Evolutionary conservation across 2,329 filamentous ascomycete genomes (phyloP).

Genomic region (Acrodontium crateriforme): DNA sequence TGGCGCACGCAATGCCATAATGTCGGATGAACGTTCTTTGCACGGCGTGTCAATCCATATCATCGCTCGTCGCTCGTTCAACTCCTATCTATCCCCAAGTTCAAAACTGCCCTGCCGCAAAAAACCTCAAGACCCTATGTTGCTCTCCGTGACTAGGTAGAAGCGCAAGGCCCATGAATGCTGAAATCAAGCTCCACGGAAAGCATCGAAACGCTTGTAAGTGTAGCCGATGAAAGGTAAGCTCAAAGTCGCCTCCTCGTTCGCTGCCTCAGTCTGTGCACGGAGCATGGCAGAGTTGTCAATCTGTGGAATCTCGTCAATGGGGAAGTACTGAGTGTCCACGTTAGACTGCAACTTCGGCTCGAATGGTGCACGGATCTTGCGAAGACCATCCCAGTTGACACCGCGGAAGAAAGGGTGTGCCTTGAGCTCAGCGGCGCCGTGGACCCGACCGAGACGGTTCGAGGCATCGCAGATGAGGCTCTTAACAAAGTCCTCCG

Average conservation of each 20-base stretch:
- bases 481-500: slow-evolving; percentile 83
- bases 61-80: too few species aligned
- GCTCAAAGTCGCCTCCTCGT: slow-evolving; percentile 86
- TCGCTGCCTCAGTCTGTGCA: slow-evolving; percentile 64
- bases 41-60: too few species aligned
- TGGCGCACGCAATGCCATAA: too few species aligned
- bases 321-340: slow-evolving; percentile 97
- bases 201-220: slow-evolving; percentile 86
- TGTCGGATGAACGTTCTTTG: too few species aligned
- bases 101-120: too few species aligned
- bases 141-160: not conserved
- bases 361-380: slow-evolving; percentile 91
- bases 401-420: slow-evolving; percentile 96
- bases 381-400: slow-evolving; percentile 81
- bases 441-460: slow-evolving; percentile 68
- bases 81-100: too few species aligned
- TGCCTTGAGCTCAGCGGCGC: slow-evolving; percentile 81
- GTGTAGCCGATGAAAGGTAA: slow-evolving; percentile 93
- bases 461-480: slow-evolving; percentile 90
- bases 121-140: too few species aligned
- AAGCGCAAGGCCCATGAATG: not conserved
- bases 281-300: slow-evolving; percentile 80
- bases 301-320: slow-evolving; percentile 94
- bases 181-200: slow-evolving; percentile 30
- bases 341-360: slow-evolving; percentile 84